Base-by-base conservation (phyloP, 371 early-diverging fungal species). In the Mucor mucedo region DNA sequence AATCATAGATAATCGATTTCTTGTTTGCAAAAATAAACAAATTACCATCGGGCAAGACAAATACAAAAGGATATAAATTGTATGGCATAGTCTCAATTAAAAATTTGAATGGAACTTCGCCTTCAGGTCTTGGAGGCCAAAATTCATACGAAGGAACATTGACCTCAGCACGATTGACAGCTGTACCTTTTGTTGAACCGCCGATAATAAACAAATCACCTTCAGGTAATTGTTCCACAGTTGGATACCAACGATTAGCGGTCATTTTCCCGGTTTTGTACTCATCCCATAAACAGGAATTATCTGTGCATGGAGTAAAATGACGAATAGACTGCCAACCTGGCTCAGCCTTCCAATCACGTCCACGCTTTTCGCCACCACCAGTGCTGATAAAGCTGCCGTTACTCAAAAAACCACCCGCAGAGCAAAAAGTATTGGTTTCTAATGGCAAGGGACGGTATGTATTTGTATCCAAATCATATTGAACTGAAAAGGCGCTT, bases 351-450 rank as follows among this genome's bases (percentile, higher is more conserved):
- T 84, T 79, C 77, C 77, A 78, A 1, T 69, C 66, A 39, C 77
- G 72, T 6, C 79, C 76, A 21, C 75, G 71, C 27, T 67, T 69
- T 44, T 86, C 86, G 13, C 80, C 87, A 38, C 88, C 88, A 13
- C 86, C 88, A 1, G 82, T 84, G 47, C 82, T 84, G 55, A 88
- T 84, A 57, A 88, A 71, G 28, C 82, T 88, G 28, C 87, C 87
- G 33, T 88, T 84, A 7, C 65, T 72, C 33, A 86, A 67, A 67
- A 84, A 85, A 29, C 85, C 84, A 27, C 88, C 88, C 7, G 82
- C 86, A 5, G 87, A 86, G 55, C 88, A 88, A 56, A 88, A 88
- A 10, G 87, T 88, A 57, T 88, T 88, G 48, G 88, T 86, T 35
- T 79, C 69, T 13, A 86, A 63, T 27, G 74, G 63, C 8, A 88